Evolutionary conservation across 768 basidiomycete species (phyloP).

Genomic region (Boletus vermiculosoides): DNA sequence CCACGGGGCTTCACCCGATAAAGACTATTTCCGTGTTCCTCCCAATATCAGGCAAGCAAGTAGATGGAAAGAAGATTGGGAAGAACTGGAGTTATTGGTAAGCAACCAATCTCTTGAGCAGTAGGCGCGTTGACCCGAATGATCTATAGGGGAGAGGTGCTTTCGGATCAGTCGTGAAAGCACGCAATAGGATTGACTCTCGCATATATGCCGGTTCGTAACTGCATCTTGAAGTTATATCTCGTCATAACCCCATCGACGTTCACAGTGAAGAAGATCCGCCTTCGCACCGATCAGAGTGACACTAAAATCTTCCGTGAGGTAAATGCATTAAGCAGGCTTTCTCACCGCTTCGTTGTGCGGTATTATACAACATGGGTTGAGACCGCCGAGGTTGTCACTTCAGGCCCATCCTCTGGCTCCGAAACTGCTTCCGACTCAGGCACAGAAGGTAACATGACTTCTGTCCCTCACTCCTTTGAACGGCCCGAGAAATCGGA

Average conservation of each 20-base stretch:
- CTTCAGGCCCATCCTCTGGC: slow-evolving; percentile 49
- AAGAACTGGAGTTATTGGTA: slow-evolving; percentile 84
- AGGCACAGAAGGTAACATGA: slow-evolving; percentile 48
- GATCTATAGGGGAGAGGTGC: slow-evolving; percentile 73
- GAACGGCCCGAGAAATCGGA: slow-evolving; percentile 47
- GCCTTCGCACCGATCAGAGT: slow-evolving; percentile 71
- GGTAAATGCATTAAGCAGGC: slow-evolving; percentile 81
- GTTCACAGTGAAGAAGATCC: slow-evolving; percentile 79
- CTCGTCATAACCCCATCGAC: not conserved
- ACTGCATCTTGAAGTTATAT: not conserved
- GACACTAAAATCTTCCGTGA: slow-evolving; percentile 89
- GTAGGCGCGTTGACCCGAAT: not conserved
- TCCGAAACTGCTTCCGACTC: slow-evolving; percentile 39
- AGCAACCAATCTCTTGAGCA: not conserved
- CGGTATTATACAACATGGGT: slow-evolving; percentile 92
- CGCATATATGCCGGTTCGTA: slow-evolving; percentile 76
- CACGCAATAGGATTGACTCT: slow-evolving; percentile 82
- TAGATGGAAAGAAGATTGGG: slow-evolving; percentile 92
- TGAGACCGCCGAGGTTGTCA: slow-evolving; percentile 59
- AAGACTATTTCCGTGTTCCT: slow-evolving; percentile 53
- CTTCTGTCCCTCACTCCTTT: slow-evolving; percentile 50
- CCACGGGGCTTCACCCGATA: slow-evolving; percentile 57
- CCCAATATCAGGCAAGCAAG: slow-evolving; percentile 53
- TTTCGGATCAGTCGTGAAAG: slow-evolving; percentile 95
- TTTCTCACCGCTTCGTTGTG: slow-evolving; percentile 89